phyloP scores from a whole-genome alignment of 1,139 yeast species.

The Geotrichum bryndzae region DNA sequence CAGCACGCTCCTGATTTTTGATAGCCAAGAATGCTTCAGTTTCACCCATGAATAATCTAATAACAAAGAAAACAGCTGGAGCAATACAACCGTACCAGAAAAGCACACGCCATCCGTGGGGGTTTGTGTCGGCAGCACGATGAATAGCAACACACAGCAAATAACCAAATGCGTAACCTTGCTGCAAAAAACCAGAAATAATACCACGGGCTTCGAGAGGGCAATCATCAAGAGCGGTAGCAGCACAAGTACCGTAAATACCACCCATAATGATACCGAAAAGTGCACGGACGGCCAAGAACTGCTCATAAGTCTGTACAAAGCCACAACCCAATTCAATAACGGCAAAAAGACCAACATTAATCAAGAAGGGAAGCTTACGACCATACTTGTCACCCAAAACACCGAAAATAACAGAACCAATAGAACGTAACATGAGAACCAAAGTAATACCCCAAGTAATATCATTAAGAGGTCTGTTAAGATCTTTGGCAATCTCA shows the following conservation, averaged over 20 bases:
- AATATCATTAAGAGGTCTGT: conserved; percentile 46
- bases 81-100: conserved; percentile 73
- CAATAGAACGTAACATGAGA: conserved; percentile 72
- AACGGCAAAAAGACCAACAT: conserved; percentile 47
- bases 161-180: conserved; percentile 69
- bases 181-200: conserved; percentile 62
- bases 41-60: conserved; percentile 51
- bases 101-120: conserved; percentile 66
- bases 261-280: conserved; percentile 72
- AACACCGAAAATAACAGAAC: conserved; percentile 65
- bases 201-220: conserved; percentile 55
- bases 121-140: conserved; percentile 45
- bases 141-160: conserved; percentile 58
- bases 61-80: conserved; percentile 51
- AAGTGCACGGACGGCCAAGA: conserved; percentile 62
- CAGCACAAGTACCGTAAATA: conserved; percentile 60
- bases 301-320: conserved; percentile 55
- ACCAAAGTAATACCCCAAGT: conserved; percentile 82
- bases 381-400: conserved; percentile 66
- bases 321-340: conserved; percentile 72
- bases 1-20: conserved; percentile 42
- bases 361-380: conserved; percentile 59
- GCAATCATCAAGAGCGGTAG: conserved; percentile 62
- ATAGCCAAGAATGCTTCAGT: conserved; percentile 47
- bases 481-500: conserved; percentile 49